These are phyloP conservation scores for Kodamaea jinghongensis DNA, from an alignment of 805 yeast genomes.

Conservation along the genomic window DNA sequence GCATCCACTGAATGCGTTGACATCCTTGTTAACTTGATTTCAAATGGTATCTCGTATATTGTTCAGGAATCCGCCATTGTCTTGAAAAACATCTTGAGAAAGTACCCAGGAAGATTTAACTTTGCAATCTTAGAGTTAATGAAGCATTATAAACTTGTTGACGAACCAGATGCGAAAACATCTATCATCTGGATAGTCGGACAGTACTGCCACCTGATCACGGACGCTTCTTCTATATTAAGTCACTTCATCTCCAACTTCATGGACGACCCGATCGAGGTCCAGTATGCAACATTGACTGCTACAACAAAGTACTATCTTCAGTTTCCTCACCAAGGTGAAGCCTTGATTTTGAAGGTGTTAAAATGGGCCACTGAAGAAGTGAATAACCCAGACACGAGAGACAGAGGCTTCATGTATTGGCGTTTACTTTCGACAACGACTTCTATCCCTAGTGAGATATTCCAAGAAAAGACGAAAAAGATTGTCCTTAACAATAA, in stretches of 20 bases:
- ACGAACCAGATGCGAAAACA: conserved; percentile 75
- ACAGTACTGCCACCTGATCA: conserved; percentile 54
- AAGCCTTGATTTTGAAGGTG: conserved; percentile 53
- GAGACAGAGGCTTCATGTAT: conserved; percentile 83
- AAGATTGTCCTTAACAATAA: conserved; percentile 55
- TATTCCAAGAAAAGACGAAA: conserved; percentile 38
- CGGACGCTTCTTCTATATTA: conserved; percentile 39
- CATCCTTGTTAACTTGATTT: conserved; percentile 54
- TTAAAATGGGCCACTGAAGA: conserved; percentile 73
- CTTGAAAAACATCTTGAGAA: conserved; percentile 70
- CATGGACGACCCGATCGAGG: conserved; percentile 65
- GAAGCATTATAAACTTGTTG: conserved; percentile 42
- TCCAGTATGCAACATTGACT: conserved; percentile 70
- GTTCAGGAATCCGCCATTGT: conserved; percentile 80
- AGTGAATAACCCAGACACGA: conserved; percentile 74
- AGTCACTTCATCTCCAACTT: conserved; percentile 46
- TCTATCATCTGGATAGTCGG: conserved; percentile 86
- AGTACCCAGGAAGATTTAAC: conserved; percentile 61
- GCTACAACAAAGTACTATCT: conserved; percentile 71
- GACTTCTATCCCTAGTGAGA: conserved; percentile 35
- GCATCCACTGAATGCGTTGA: conserved; percentile 66
- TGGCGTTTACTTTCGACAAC: conserved; percentile 68
- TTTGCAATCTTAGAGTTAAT: conserved; percentile 27
- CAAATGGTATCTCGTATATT: conserved; percentile 67
- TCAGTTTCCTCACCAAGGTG: conserved; percentile 51